Evolutionary conservation across 495 filamentous ascomycete species (phyloP), one percentile per base, ranked within the genome.

Genomic region (Parachaetomium inaequale): DNA sequence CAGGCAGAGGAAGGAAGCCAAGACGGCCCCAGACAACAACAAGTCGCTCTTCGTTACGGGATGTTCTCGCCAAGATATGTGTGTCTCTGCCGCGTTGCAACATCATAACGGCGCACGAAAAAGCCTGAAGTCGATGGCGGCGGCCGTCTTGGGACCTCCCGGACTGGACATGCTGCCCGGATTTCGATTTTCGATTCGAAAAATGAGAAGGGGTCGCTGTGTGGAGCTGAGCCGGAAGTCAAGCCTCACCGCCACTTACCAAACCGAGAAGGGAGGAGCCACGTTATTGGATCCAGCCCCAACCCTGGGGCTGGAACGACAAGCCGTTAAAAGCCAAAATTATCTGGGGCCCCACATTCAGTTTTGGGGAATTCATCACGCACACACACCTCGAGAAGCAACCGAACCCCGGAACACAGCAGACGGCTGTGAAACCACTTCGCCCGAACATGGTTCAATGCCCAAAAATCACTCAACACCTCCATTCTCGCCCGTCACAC

Each of bases 391-490:
- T 7, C 47, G 3, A 49, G 32, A 14, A 29, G 32, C 49, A 31
- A 17, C 28, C n/a, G n/a, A n/a, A n/a, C n/a, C 26, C 14, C 17
- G 40, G 15, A n/a, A 14, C 26, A 31, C 26, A 31, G 11, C 49
- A 31, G 26, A 51, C 47, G 14, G 31, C 23, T 12, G 28, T 52
- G 29, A 32, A 14, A 52, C 49, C 31, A 38, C 51, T 32, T 29
- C 32, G 14, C 53, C 23, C 21, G 7, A 46, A 46, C 42, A 46
- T n/a, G 19, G 7, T 2, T 31, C 34, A 12, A 8, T 38, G 46
- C n/a, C n/a, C n/a, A 38, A 55, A 64, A 64, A 64, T 59, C 49
- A 64, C 62, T 59, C 62, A 63, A 15, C 15, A 7, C 0, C 62
- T 55, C 56, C 51, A 17, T 29, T 25, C 0, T 38, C 28, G 15